phyloP scores from a whole-genome alignment of 345 rosid species.

The Syzygium aromaticum region DNA sequence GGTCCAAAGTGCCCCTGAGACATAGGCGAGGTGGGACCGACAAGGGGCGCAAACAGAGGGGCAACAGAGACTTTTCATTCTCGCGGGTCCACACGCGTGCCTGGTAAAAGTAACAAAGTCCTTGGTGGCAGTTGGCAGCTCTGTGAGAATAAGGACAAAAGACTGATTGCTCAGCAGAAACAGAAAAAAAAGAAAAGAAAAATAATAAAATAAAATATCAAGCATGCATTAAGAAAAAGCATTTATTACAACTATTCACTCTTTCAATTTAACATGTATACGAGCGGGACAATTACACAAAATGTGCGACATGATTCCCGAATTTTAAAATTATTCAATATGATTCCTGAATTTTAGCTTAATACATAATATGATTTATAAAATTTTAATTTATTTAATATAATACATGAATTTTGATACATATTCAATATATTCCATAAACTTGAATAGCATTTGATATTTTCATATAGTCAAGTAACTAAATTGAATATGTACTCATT shows the following conservation, averaged over 20 bases:
- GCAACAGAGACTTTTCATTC: not conserved
- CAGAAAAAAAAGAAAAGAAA: not conserved
- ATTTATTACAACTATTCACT: not conserved
- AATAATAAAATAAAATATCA: not conserved
- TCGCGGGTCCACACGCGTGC: not conserved
- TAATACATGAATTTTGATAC: too few species aligned
- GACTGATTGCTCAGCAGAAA: not conserved
- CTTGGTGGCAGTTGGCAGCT: not conserved
- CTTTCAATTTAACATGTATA: not conserved
- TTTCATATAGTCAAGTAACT: too few species aligned
- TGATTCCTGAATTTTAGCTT: accelerated
- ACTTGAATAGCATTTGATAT: too few species aligned
- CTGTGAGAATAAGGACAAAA: not conserved
- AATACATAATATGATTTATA: too few species aligned
- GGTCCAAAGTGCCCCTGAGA: not conserved
- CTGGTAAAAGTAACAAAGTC: not conserved
- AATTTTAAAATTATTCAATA: too few species aligned
- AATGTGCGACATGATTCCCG: too few species aligned
- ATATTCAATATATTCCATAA: too few species aligned
- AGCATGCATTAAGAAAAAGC: not conserved
- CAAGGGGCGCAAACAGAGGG: not conserved
- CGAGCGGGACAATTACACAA: too few species aligned
- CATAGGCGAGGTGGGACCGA: not conserved
- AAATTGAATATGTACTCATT: too few species aligned
- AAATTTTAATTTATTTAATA: too few species aligned